These are phyloP conservation scores for Yamadazyma atmosphaerica DNA, from an alignment of 1,139 yeast genomes.

Conservation along the genomic window DNA sequence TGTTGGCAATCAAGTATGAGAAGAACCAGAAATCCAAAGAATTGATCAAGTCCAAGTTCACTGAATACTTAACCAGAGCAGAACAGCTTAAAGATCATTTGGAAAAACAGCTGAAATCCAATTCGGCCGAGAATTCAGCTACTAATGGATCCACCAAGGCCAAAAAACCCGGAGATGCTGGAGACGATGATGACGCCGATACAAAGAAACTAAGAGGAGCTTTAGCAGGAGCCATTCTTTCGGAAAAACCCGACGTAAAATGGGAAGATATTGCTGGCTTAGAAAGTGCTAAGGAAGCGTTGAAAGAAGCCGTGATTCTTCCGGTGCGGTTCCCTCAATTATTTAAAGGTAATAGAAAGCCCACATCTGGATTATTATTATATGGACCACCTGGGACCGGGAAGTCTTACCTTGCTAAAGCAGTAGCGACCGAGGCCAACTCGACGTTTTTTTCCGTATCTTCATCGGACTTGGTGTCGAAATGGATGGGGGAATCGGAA, in stretches of 20 bases:
- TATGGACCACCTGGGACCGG: conserved; percentile 99
- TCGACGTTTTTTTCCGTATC: conserved; percentile 95
- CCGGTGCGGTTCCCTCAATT: conserved; percentile 89
- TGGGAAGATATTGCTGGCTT: conserved; percentile 98
- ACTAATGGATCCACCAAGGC: conserved; percentile 63
- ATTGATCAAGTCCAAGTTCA: conserved; percentile 81
- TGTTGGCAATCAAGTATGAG: conserved; percentile 95
- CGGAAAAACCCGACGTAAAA: conserved; percentile 88
- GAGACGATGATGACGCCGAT: conserved; percentile 72
- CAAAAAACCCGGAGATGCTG: conserved; percentile 46
- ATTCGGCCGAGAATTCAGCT: conserved; percentile 50
- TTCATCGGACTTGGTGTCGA: conserved; percentile 90
- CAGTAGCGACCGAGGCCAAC: conserved; percentile 98
- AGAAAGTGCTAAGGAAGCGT: conserved; percentile 92
- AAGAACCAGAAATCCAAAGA: conserved; percentile 89
- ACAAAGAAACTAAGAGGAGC: conserved; percentile 90
- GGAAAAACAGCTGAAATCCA: conserved; percentile 58
- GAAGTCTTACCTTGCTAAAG: conserved; percentile 93
- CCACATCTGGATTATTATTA: conserved; percentile 85
- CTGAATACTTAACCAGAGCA: conserved; percentile 90
- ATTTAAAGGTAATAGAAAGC: conserved; percentile 91
- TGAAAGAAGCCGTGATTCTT: conserved; percentile 94
- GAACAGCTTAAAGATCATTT: conserved; percentile 91
- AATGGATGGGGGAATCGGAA: conserved; percentile 99
- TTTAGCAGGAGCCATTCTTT: conserved; percentile 84